These are phyloP conservation scores for Aureobasidium vineae DNA, from an alignment of 2,329 filamentous ascomycete genomes.

Conservation along the genomic window DNA sequence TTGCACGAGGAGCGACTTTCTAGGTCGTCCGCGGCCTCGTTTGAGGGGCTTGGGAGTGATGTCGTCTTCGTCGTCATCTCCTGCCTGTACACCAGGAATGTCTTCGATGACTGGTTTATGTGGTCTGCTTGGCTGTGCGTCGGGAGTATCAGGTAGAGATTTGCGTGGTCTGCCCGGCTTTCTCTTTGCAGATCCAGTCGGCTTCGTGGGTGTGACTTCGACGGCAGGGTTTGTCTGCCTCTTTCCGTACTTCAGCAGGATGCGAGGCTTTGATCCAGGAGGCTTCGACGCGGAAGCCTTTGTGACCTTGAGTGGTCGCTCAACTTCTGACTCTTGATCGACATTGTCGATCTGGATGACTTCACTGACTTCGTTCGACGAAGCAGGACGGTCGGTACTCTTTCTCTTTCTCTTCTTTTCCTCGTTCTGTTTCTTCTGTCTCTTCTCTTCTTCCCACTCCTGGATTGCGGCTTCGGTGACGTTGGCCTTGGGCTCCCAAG, in stretches of 20 bases:
- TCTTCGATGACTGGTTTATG: neutral
- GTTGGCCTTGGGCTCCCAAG: slow-evolving; percentile 51
- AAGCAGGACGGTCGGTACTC: neutral
- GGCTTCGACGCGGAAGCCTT: neutral
- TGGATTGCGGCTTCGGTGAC: slow-evolving; percentile 40
- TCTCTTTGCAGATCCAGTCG: neutral
- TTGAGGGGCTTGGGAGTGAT: neutral
- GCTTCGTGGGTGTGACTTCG: neutral
- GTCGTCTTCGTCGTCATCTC: neutral
- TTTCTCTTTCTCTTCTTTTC: slow-evolving; percentile 9
- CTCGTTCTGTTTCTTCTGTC: neutral
- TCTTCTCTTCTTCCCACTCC: slow-evolving; percentile 40
- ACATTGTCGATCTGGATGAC: neutral
- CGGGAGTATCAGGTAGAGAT: neutral
- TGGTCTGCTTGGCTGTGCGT: too few relatives aligned
- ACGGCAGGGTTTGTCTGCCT: neutral
- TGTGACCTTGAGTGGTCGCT: neutral
- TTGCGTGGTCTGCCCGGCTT: neutral
- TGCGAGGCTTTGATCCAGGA: neutral
- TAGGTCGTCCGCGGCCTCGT: neutral
- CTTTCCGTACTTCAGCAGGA: neutral
- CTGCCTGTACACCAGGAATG: neutral
- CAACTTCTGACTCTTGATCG: neutral
- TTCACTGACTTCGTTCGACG: neutral
- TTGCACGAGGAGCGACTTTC: neutral